Evolutionary conservation across 805 yeast genomes (phyloP).

Genomic region (Blastobotrys peoriensis): DNA sequence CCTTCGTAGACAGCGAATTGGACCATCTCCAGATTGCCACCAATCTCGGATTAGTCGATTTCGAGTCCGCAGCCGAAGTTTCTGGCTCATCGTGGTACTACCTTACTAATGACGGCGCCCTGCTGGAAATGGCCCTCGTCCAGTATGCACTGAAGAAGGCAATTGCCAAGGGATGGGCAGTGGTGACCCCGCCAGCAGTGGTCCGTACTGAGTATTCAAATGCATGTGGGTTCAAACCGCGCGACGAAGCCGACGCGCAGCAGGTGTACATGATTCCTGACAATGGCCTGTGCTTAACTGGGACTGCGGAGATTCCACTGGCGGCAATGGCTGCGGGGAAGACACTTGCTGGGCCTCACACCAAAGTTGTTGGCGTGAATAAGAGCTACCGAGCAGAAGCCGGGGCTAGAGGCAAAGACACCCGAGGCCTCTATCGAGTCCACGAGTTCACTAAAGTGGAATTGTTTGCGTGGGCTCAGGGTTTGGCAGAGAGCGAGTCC

Average conservation of each 20-base stretch:
- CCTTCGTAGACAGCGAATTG: conserved; percentile 5
- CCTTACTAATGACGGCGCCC: conserved; percentile 75
- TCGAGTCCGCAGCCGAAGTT: conserved; percentile 62
- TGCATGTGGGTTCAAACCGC: conserved; percentile 94
- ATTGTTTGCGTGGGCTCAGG: conserved; percentile 64
- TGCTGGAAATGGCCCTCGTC: conserved; percentile 81
- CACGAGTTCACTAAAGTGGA: conserved; percentile 97
- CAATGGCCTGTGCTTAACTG: conserved; percentile 58
- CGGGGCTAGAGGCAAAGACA: conserved; percentile 90
- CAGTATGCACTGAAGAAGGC: conserved; percentile 72
- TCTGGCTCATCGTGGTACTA: conserved; percentile 77
- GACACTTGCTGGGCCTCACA: conserved; percentile 43
- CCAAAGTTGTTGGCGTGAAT: conserved; percentile 69
- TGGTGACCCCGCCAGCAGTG: conserved; percentile 79
- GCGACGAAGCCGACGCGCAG: conserved; percentile 78
- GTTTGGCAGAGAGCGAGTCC: conserved; percentile 26
- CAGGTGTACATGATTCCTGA: conserved; percentile 66
- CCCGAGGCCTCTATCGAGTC: conserved; percentile 86
- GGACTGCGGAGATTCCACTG: conserved; percentile 92
- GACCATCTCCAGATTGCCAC: conserved; percentile 70
- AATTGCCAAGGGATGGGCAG: conserved; percentile 55
- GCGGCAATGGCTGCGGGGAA: conserved; percentile 69
- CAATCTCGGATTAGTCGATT: conserved; percentile 60
- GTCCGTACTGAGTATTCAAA: conserved; percentile 68
- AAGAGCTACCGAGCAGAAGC: conserved; percentile 94